Evolutionary conservation across 2,329 filamentous ascomycete species (phyloP), one percentile per base, ranked within the genome.

Genomic region (Fusarium udum): DNA sequence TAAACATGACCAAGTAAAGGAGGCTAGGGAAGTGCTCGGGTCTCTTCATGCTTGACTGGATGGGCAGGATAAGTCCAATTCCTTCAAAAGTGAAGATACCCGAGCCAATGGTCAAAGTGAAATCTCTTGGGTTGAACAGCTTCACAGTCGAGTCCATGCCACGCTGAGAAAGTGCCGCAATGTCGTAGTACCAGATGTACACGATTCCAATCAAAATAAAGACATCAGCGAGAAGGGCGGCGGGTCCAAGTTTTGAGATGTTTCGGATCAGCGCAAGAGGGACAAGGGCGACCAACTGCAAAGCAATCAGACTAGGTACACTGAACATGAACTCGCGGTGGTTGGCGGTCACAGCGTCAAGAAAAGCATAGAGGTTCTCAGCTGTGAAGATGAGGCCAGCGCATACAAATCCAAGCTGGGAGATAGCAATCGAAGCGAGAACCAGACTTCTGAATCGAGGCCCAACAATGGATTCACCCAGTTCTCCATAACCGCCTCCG

Each of bases 71-170:
- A 31, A 94, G 88, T 2, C 92, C 92, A 52, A 94, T 94, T 53
- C 92, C 92, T 79, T 94, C 92, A 75, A 93, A 94, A 1, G 92
- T 93, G 82, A 94, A 94, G 78, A 94, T 93, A 42, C 91, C 90
- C 4, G 91, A 89, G 59, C 92, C 92, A 53, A 94, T 87, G 32
- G 92, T 94, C 61, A 94, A 84, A 1, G 92, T 92, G 79, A 91
- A 94, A 63, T 88, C 85, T 32, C 85, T 83, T 0, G 92, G 89
- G 80, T 94, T 94, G 86, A 94, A 93, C 20, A 92, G 84, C 57
- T 85, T 83, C n/a, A 94, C 90, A 1, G 87, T 88, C 2, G 86
- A 83, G 69, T 90, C 86, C 60, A 92, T 84, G 61, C 92, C 91
- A 26, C 86, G 79, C 10, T 81, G 78, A 2, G 86, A 84, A 22